Evolutionary conservation across 495 filamentous ascomycete genomes (phyloP).

Genomic region (Penicillium samsonianum): DNA sequence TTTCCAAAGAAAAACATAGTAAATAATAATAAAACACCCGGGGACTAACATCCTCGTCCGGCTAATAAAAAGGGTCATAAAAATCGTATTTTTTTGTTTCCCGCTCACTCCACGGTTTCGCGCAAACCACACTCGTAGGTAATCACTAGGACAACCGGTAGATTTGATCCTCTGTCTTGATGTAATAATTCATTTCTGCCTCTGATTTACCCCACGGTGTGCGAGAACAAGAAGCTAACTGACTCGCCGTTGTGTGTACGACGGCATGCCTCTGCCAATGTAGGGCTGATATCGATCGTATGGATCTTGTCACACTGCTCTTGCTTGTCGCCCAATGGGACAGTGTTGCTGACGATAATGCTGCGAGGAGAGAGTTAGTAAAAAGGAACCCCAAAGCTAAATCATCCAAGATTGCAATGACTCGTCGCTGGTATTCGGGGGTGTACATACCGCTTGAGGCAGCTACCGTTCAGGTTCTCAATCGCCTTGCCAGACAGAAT

Average conservation of each 20-base stretch:
- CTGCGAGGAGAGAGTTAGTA: conserved; percentile 35
- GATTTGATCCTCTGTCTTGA: conserved; percentile 6
- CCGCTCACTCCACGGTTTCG: conserved; percentile 12
- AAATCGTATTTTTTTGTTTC: conserved; percentile 34
- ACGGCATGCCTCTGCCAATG: conserved; percentile 67
- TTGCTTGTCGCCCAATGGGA: conserved; percentile 78
- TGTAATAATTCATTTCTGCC: conserved; percentile 31
- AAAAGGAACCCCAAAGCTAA: neutral
- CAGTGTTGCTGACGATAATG: conserved; percentile 96
- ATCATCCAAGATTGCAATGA: neutral
- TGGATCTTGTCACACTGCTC: conserved; percentile 73
- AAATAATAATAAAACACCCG: conserved; percentile 15
- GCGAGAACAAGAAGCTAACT: conserved; percentile 91
- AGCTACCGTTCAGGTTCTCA: conserved; percentile 81
- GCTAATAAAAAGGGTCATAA: conserved; percentile 28
- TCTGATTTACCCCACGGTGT: conserved; percentile 54
- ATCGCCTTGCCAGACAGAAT: conserved; percentile 92
- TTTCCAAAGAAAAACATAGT: conserved; percentile 1
- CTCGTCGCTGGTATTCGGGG: neutral
- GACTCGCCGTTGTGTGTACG: conserved; percentile 96
- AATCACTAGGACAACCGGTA: conserved; percentile 6
- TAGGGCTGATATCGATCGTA: conserved; percentile 93
- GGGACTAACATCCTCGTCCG: conserved; percentile 10
- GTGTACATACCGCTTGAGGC: conserved; percentile 44
- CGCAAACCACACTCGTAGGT: neutral